phyloP scores from a whole-genome alignment of 2,329 filamentous ascomycete genomes.

The Diaporthe batatas region DNA sequence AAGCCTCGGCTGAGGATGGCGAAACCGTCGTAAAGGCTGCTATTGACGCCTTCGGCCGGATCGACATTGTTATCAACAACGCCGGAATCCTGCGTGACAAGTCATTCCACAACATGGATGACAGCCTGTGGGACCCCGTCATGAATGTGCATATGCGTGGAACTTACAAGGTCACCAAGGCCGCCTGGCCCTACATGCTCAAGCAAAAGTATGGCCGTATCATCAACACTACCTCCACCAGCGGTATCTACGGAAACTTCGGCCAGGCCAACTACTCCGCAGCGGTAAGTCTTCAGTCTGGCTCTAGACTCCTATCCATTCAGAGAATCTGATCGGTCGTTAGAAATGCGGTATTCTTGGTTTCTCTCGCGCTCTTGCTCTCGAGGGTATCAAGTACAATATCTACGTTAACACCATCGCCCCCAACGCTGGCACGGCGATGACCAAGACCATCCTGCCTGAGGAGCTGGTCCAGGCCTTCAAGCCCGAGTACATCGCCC shows the following conservation, averaged over 20 bases:
- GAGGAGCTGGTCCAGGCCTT: conserved; percentile 99
- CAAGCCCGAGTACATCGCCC: conserved; percentile 98
- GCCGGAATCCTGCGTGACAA: conserved; percentile 98
- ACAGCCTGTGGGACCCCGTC: conserved; percentile 92
- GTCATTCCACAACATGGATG: conserved; percentile 98
- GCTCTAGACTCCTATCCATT: not conserved
- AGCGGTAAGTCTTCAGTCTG: conserved; percentile 70
- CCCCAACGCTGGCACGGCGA: conserved; percentile 94
- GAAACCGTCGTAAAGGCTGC: conserved; percentile 92
- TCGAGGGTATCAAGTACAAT: conserved; percentile 97
- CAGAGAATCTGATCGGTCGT: conserved; percentile 48
- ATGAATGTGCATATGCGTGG: conserved; percentile 92
- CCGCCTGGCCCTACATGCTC: conserved; percentile 96
- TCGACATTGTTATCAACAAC: conserved; percentile 98
- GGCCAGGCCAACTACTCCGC: conserved; percentile 98
- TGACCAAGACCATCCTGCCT: conserved; percentile 94
- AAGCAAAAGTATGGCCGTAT: conserved; percentile 99
- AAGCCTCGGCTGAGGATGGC: conserved; percentile 93
- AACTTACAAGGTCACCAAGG: conserved; percentile 97
- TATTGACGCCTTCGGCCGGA: conserved; percentile 91
- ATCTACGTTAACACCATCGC: conserved; percentile 99
- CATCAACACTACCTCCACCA: conserved; percentile 96
- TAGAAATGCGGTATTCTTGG: conserved; percentile 94
- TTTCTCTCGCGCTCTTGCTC: conserved; percentile 91
- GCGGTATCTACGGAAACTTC: conserved; percentile 99